Base-by-base conservation (phyloP, 495 filamentous ascomycete species). In the Neurospora sp. region DNA sequence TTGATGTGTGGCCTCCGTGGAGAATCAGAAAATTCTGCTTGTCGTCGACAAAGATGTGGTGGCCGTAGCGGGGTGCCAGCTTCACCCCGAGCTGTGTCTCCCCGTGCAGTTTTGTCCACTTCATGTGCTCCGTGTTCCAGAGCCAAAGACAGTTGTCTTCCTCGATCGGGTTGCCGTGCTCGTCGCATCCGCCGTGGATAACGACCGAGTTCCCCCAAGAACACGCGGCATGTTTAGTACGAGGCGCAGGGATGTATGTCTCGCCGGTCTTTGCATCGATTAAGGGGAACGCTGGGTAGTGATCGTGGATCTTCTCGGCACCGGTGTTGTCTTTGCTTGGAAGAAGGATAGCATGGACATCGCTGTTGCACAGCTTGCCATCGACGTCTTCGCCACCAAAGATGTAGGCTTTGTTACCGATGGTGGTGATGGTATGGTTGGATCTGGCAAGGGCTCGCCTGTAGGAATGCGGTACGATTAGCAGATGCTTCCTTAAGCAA, bases 391-490 rank as follows among this genome's bases (percentile, higher is more conserved):
- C 74, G 71, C 87, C 87, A 14, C 87, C 87, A 73, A 87, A 87
- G 70, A 89, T 82, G 77, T 87, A 85, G 5, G 83, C 82, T 68
- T 83, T 85, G 73, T 84, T 78, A 47, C 74, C 74, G 69, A 86
- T 75, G 22, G 86, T 77, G 31, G 82, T 85, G 45, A 87, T 77
- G 10, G 83, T 82, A 76, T 88, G 85, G 68, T 82, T 73, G 5
- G 82, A 83, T 65, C 86, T 80, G 41, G 77, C 78, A 22, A 89
- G 80, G 9, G 82, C 83, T 14, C 74, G 75, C 8, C 77, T 78
- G 41, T 68, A 73, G 3, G 14, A 14, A 59, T 42, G 2, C 5
- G 41, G 8, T 68, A 35, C 9, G 41, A 47, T 70, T 61, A 65
- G 53, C 7, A 65, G 31, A 16, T 65, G 53, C 27, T 65, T 18